Evolutionary conservation across 2,329 filamentous ascomycete genomes (phyloP), one percentile per base, ranked within the genome.

Genomic region (Colletotrichum filicis): DNA sequence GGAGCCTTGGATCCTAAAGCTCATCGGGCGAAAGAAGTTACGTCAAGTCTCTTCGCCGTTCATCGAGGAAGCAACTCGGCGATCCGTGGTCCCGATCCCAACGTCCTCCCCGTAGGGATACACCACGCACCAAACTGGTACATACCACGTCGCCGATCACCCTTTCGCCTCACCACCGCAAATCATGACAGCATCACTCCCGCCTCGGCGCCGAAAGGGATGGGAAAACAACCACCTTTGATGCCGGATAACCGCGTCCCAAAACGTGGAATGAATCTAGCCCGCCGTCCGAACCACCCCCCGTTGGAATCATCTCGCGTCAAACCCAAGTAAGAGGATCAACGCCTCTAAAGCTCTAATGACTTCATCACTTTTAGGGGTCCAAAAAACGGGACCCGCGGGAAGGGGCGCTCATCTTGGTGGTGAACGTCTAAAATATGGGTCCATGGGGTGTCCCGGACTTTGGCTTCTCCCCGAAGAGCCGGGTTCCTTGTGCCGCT

Each of bases 391-490:
- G 61, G 61, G 19, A 55, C 49, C 62, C 16, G 49, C 52, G 35
- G 32, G 35, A 30, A 24, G 12, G 26, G 52, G 24, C 2, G 16
- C 52, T 24, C 30, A 30, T 28, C 16, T 28, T 5, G 1, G 46
- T 52, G 16, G 52, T 24, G 28, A 26, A 19, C 6, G 62, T 56
- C 52, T 65, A 65, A 65, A 65, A 11, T 57, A 26, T 65, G 62
- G 62, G 22, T 16, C 12, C 6, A 11, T n/a, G 30, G 60, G n/a
- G 30, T 16, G 52, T n/a, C 42, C 69, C 69, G 69, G 70, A 70
- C 59, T 73, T 64, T 64, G 66, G 59, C 70, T 59, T 64, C 19
- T 69, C n/a, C 66, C 70, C 70, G 70, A 69, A 24, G 46, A 35
- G 52, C 69, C 70, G 70, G 53, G 53, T 24, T 32, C 26, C 60